These are phyloP conservation scores for Dendrobium huoshanense DNA, from an alignment of 106 monocot genomes.

Conservation along the genomic window DNA sequence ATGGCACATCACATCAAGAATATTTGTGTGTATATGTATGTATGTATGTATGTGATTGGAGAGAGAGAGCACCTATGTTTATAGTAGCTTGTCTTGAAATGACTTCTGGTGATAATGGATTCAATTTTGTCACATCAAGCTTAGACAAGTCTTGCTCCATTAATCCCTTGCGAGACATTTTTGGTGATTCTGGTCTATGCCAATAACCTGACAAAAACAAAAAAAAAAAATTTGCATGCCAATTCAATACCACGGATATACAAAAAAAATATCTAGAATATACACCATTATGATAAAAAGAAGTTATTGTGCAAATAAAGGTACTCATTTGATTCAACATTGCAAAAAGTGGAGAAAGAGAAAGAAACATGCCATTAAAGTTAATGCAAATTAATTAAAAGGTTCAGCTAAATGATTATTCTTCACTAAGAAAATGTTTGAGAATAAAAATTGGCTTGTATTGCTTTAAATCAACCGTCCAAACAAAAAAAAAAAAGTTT, in stretches of 20 bases:
- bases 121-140: constrained; percentile 66
- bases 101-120: constrained; percentile 84
- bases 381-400: background rate
- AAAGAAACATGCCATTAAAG: background rate
- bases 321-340: background rate
- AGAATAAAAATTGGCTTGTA: too few relatives aligned
- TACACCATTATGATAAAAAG: background rate
- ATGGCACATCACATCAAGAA: too few relatives aligned
- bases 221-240: background rate
- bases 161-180: constrained; percentile 84
- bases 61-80: constrained; percentile 59
- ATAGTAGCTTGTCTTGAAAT: constrained; percentile 94
- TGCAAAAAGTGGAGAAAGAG: background rate
- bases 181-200: constrained; percentile 9
- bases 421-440: background rate
- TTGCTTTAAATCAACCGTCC: too few relatives aligned
- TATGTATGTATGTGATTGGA: background rate
- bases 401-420: background rate
- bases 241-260: background rate
- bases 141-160: constrained; percentile 94
- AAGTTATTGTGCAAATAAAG: background rate
- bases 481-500: too few relatives aligned
- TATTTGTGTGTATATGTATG: background rate
- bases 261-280: background rate
- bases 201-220: background rate